Evolutionary conservation across 1,139 yeast genomes (phyloP), one percentile per base, ranked within the genome.

Genomic region (Hyphopichia burtonii): DNA sequence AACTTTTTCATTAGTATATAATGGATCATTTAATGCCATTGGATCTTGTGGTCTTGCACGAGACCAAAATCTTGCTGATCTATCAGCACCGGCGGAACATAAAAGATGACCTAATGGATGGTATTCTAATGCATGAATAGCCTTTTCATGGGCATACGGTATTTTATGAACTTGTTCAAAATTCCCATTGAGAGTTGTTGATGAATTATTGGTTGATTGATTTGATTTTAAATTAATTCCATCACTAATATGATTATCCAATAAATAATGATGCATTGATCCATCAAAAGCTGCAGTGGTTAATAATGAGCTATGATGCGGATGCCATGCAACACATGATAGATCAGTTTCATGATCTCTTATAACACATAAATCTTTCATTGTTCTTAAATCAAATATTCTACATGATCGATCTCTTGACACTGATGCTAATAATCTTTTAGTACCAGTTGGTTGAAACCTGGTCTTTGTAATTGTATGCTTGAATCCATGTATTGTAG

Each of bases 61-160:
- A 30, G 93, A 83, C 99, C 99, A 93, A 65, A 93, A 88, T 47
- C 97, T 69, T n/a, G 96, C 89, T 11, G 94, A 82, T 58, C 94
- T 80, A 63, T 93, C 99, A 45, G 94, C 90, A 22, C 97, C 93
- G 0, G 97, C 98, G 14, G 96, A 83, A 46, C 95, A 85, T 37
- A 93, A 71, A 42, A 91, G 71, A 63, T 93, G 98, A 2, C 99
- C 99, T 55, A 88, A 71, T 3, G 98, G 98, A 64, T 91, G 97
- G 58, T 90, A 93, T 51, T 91, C 94, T 47, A 93, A 65, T 2
- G 96, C 81, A 66, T 93, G 90, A 40, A 93, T 83, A 3, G 96
- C 94, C 66, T 87, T 86, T 57, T 91, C 97, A 60, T 93, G 99
- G 0, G 98, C 99, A 63, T 78, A 84, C 2, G 96, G 96, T 36